phyloP scores from a whole-genome alignment of 2,329 filamentous ascomycete genomes.

The Colletotrichum abscissum region DNA sequence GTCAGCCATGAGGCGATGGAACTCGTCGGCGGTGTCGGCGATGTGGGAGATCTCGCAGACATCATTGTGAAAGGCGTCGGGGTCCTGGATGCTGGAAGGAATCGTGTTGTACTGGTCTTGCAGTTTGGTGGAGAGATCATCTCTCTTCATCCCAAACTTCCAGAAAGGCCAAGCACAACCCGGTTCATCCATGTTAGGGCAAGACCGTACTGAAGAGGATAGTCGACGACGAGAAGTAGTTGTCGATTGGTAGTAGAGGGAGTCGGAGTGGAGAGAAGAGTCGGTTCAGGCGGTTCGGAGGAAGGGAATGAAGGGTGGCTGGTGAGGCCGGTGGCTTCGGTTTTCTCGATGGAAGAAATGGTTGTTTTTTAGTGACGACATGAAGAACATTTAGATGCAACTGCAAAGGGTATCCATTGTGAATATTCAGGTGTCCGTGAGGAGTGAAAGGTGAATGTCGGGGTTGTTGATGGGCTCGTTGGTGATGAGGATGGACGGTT shows the following conservation, averaged over 20 bases:
- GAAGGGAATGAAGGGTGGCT: constrained; percentile 3
- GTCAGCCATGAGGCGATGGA: constrained; percentile 63
- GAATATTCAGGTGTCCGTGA: not conserved
- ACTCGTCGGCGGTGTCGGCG: constrained; percentile 63
- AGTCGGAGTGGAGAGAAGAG: not conserved
- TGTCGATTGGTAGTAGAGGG: not conserved
- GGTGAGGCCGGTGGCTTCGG: constrained; percentile 30
- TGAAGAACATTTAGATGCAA: constrained; percentile 29
- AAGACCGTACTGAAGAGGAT: not conserved
- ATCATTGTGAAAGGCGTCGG: constrained; percentile 71
- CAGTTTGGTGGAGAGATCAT: constrained; percentile 67
- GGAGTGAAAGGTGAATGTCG: not conserved
- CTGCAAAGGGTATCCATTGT: constrained; percentile 7
- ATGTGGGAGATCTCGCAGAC: constrained; percentile 67
- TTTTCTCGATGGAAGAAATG: not conserved
- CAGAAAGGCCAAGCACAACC: constrained; percentile 67
- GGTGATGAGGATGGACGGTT: constrained; percentile 34
- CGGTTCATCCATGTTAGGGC: constrained; percentile 63
- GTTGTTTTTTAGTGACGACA: constrained; percentile 12
- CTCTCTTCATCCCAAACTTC: constrained; percentile 72
- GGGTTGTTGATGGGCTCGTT: constrained; percentile 16
- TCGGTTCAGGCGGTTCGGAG: not conserved
- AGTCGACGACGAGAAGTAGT: not conserved
- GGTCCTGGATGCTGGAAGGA: constrained; percentile 66
- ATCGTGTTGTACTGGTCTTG: constrained; percentile 72